Percentiles rank a stretch among this genome's conserved stretches.
Conservation (phyloP, 768 basidiomycete genomes). For the Suillus subluteus region DNA sequence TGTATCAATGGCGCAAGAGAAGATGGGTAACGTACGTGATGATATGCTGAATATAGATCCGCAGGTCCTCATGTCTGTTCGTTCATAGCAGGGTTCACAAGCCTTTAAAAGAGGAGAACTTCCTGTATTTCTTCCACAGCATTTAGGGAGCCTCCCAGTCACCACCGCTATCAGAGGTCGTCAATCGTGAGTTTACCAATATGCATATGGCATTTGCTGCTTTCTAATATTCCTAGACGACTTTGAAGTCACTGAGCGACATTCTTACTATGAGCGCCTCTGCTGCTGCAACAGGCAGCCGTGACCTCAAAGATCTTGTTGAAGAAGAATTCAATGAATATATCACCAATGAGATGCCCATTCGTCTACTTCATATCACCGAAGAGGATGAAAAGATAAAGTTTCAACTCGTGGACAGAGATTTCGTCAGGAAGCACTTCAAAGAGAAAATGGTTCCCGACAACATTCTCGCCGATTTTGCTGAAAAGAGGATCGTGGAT, state of each 20-base stretch:
- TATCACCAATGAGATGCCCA: constrained; percentile 7
- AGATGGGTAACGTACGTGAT: not conserved
- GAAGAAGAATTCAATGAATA: not conserved
- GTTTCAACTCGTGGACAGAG: not conserved
- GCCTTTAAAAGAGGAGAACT: not conserved
- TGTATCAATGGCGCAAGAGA: not conserved
- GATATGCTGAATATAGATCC: not conserved
- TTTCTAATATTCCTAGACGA: not conserved
- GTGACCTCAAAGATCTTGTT: not conserved
- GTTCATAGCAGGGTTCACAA: not conserved
- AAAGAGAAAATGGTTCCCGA: not conserved
- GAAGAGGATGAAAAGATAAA: not conserved
- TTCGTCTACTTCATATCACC: constrained; percentile 6
- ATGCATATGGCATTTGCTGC: not conserved
- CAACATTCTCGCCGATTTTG: not conserved
- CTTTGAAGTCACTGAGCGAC: not conserved
- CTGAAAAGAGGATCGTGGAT: not conserved
- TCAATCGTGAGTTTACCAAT: not conserved
- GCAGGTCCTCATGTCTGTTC: not conserved
- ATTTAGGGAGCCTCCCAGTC: not conserved
- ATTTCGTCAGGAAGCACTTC: not conserved
- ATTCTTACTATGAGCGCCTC: not conserved
- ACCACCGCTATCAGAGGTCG: not conserved
- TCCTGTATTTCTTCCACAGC: not conserved
- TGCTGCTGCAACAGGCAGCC: not conserved